phyloP scores from a whole-genome alignment of 805 yeast genomes.

The Cyberlindnera americana region DNA sequence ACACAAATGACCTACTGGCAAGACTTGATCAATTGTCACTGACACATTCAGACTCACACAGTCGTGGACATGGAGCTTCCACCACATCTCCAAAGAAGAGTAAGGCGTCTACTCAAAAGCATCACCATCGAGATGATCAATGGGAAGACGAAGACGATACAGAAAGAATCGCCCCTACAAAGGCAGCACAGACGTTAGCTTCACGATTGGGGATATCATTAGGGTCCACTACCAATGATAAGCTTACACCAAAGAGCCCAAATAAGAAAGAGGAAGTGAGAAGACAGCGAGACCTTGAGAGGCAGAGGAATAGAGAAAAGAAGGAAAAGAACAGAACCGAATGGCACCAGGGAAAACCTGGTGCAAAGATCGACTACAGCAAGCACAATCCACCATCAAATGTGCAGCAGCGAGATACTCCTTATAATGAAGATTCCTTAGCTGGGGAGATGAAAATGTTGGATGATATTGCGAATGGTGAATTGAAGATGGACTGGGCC shows the following conservation, averaged over 20 bases:
- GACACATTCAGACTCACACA: background rate
- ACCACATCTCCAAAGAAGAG: conserved; percentile 1
- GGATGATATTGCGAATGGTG: conserved; percentile 19
- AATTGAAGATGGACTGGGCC: conserved; percentile 21
- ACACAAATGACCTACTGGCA: conserved; percentile 1
- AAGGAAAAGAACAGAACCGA: conserved; percentile 7
- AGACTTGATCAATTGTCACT: conserved; percentile 1
- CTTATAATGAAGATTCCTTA: conserved; percentile 3
- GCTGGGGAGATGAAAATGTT: conserved; percentile 12
- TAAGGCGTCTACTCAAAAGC: background rate
- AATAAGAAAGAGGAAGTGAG: conserved; percentile 3
- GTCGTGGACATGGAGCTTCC: background rate
- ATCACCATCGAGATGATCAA: conserved; percentile 2
- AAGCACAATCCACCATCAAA: background rate
- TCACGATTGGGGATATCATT: conserved; percentile 22
- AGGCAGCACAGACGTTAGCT: conserved; percentile 23
- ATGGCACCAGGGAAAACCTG: conserved; percentile 17
- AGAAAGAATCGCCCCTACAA: conserved; percentile 16
- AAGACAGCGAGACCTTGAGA: conserved; percentile 9
- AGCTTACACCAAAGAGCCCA: background rate
- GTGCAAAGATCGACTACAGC: conserved; percentile 6
- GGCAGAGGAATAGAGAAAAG: conserved; percentile 10
- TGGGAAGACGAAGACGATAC: conserved; percentile 13
- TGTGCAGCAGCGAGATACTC: background rate
- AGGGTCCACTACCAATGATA: background rate